Base-by-base conservation (phyloP, 257 asterid genomes). In the Linderniella brevidens region DNA sequence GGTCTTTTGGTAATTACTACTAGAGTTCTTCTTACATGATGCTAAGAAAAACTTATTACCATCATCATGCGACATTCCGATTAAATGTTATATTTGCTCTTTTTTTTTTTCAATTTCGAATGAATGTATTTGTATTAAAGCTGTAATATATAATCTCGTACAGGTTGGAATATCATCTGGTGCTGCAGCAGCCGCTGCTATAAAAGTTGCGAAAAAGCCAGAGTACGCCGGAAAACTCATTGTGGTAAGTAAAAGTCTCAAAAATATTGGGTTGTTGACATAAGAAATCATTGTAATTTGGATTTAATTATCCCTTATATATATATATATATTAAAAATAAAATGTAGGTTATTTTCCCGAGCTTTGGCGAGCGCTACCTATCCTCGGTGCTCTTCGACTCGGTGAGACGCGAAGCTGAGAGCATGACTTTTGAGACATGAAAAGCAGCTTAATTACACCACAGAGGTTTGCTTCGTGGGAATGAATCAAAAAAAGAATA, bases 101-200 rank as follows among this genome's bases (percentile, higher is more conserved):
- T 25, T 25, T 25, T 25, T 25, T 25, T 25, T 25, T 6, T 25
- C 32, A 25, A n/a, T n/a, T n/a, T n/a, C 32, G 6, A 6, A 2
- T 25, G 32, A 25, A 25, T 25, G 32, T 6, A 25, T 25, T 25
- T 25, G 32, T 6, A 6, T 50, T 41, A 15, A 61, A 44, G 17
- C 42, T 48, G 47, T 44, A 37, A 45, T n/a, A n/a, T n/a, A n/a
- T 42, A 46, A 17, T 19, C 15, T 55, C 45, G 20, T 60, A 48
- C 76, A 86, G 97, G 87, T 78, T 44, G 95, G 93, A 39, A 87
- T 87, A 49, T 87, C 97, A 61, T 87, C 95, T 39, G 97, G 97
- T 57, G 95, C 95, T 1, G 95, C 97, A 3, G 81, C 97, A 0
- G 86, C 92, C 0, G 87, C 93, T 5, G 93, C 95, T 19, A 73